phyloP scores from a whole-genome alignment of 805 yeast species.

The Metschnikowia dekortorum region DNA sequence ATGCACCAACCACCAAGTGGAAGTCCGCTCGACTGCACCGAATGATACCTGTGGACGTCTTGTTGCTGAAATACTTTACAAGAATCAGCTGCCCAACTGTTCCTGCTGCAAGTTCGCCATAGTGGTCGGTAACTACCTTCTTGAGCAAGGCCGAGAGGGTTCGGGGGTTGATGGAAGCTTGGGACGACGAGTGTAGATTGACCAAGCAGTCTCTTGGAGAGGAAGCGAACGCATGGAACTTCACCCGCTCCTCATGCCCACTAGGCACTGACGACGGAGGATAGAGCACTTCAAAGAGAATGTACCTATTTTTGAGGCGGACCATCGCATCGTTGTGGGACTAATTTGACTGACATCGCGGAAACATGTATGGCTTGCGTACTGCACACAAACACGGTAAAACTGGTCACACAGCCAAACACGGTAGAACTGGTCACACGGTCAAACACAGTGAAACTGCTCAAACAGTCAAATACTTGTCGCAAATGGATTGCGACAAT shows the following conservation, averaged over 20 bases:
- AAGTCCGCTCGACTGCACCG: conserved; percentile 67
- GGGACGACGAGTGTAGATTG: conserved; percentile 48
- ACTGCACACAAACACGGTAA: conserved; percentile 38
- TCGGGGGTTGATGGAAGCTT: conserved; percentile 45
- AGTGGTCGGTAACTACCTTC: conserved; percentile 52
- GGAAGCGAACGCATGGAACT: conserved; percentile 19
- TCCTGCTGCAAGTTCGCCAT: conserved; percentile 79
- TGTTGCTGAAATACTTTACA: conserved; percentile 74
- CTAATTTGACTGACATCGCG: not conserved
- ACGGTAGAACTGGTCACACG: too few relatives aligned
- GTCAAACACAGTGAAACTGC: not conserved
- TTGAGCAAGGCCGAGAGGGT: conserved; percentile 51
- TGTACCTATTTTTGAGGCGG: conserved; percentile 78
- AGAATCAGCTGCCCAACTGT: conserved; percentile 54
- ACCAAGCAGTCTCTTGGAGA: conserved; percentile 39
- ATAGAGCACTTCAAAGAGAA: conserved; percentile 72
- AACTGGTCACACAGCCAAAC: conserved; percentile 46
- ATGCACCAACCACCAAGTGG: conserved; percentile 61
- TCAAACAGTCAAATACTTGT: conserved; percentile 52
- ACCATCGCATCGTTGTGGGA: conserved; percentile 55
- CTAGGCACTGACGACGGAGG: conserved; percentile 40
- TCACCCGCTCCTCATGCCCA: conserved; percentile 11
- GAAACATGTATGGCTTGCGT: not conserved
- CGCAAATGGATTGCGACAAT: conserved; percentile 62
- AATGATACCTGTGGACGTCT: conserved; percentile 80